These are phyloP conservation scores for Fusarium sp. DNA, from an alignment of 2,329 filamentous ascomycete genomes.

Conservation along the genomic window DNA sequence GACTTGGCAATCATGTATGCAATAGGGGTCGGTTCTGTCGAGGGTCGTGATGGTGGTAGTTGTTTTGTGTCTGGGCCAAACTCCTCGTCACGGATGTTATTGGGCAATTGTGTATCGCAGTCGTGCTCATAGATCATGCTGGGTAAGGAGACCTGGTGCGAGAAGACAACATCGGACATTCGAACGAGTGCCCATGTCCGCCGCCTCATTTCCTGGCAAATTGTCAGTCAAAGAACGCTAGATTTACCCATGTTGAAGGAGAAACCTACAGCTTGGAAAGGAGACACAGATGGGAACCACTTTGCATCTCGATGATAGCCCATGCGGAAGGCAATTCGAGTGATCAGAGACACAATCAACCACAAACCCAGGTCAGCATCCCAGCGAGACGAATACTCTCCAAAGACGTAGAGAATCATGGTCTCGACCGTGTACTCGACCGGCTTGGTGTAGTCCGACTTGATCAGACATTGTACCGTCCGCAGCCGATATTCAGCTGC, in stretches of 20 bases:
- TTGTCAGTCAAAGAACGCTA: slow-evolving; percentile 12
- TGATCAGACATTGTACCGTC: slow-evolving; percentile 78
- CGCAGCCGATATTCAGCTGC: slow-evolving; percentile 71
- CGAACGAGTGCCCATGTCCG: slow-evolving; percentile 74
- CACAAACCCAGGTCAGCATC: slow-evolving; percentile 75
- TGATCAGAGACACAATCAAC: slow-evolving; percentile 63
- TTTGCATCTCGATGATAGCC: slow-evolving; percentile 80
- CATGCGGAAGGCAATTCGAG: slow-evolving; percentile 70
- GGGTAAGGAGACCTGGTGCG: slow-evolving; percentile 72
- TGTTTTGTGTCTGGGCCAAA: slow-evolving; percentile 72
- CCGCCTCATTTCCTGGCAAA: slow-evolving; percentile 70
- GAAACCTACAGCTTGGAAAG: slow-evolving; percentile 70
- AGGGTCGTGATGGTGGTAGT: slow-evolving; percentile 71
- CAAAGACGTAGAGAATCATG: slow-evolving; percentile 76
- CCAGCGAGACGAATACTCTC: slow-evolving; percentile 75
- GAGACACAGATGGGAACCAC: slow-evolving; percentile 73
- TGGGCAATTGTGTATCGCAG: slow-evolving; percentile 76
- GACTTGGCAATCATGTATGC: slow-evolving; percentile 81
- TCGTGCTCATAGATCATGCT: slow-evolving; percentile 76
- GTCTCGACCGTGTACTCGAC: slow-evolving; percentile 80
- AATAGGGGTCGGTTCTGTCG: slow-evolving; percentile 75
- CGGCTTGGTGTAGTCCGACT: slow-evolving; percentile 79
- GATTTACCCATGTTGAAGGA: neutral
- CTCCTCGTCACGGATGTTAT: slow-evolving; percentile 83
- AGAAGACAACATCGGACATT: slow-evolving; percentile 78